Percentiles rank a stretch among this genome's conserved stretches.
Conservation (phyloP, 306 rosid genomes). For the Dryas alaskensis region DNA sequence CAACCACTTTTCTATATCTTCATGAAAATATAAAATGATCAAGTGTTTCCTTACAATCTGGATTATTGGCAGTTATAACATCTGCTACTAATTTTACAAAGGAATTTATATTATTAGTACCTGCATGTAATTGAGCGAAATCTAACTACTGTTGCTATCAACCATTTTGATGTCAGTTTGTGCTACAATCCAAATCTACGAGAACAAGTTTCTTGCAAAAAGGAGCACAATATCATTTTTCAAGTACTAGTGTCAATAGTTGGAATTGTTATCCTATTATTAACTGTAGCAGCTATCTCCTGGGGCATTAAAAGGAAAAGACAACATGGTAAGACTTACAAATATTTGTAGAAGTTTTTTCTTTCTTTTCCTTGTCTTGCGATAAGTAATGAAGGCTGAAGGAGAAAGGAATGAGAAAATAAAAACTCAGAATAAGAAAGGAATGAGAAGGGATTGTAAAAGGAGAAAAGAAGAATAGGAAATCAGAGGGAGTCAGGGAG, state of each 20-base stretch:
- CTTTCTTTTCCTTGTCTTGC: too few relatives aligned
- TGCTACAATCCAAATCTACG: conserved; percentile 36
- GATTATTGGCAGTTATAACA: background rate
- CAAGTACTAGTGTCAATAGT: conserved; percentile 39
- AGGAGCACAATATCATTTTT: conserved; percentile 24
- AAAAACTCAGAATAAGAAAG: too few relatives aligned
- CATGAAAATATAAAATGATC: too few relatives aligned
- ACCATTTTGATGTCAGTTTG: conserved; percentile 5
- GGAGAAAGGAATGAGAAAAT: too few relatives aligned
- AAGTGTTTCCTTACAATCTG: background rate
- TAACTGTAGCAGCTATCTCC: background rate
- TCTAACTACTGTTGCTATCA: background rate
- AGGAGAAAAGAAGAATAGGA: too few relatives aligned
- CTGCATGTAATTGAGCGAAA: background rate
- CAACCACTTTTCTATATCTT: too few relatives aligned
- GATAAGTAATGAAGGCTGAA: too few relatives aligned
- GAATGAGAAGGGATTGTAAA: too few relatives aligned
- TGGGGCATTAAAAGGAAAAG: background rate
- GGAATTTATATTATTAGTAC: background rate
- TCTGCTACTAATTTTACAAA: too few relatives aligned
- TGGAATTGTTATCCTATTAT: conserved; percentile 26
- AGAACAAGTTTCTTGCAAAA: conserved; percentile 36
- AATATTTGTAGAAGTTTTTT: too few relatives aligned
- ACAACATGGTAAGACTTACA: background rate
- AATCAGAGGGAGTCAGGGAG: too few relatives aligned